Evolutionary conservation across 2,329 filamentous ascomycete species (phyloP).

Genomic region (Aureobasidium sp.): DNA sequence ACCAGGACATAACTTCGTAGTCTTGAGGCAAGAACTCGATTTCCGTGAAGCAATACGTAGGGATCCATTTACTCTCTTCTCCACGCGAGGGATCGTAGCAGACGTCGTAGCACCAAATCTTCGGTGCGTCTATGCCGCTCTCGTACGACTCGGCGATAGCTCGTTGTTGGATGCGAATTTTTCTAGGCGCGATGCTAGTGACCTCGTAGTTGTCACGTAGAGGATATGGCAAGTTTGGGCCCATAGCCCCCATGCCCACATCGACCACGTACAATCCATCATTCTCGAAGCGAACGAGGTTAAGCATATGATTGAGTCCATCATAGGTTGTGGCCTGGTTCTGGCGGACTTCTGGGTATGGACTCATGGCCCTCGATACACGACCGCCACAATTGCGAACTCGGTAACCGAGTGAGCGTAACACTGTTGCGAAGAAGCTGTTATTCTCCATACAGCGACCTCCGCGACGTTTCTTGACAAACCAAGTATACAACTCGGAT

Average conservation of each 20-base stretch:
- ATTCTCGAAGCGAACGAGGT: constrained; percentile 17
- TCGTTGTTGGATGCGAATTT: neutral
- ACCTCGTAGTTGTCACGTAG: neutral
- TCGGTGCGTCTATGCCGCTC: constrained; percentile 25
- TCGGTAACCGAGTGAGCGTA: constrained; percentile 57
- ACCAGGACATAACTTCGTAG: constrained; percentile 65
- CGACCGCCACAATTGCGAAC: constrained; percentile 44
- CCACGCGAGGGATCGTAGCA: constrained; percentile 60
- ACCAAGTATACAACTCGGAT: constrained; percentile 57
- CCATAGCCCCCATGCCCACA: constrained; percentile 9
- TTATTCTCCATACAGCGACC: constrained; percentile 71
- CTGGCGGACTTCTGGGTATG: constrained; percentile 25
- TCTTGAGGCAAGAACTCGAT: constrained; percentile 65
- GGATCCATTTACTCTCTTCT: constrained; percentile 41
- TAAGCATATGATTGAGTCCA: constrained; percentile 5
- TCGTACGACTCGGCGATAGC: neutral
- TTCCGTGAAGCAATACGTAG: constrained; percentile 47
- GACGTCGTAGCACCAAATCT: constrained; percentile 59
- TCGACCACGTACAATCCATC: constrained; percentile 28
- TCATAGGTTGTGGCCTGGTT: neutral
- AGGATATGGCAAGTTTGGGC: constrained; percentile 2
- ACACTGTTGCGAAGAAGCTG: constrained; percentile 54
- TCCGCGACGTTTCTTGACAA: constrained; percentile 51
- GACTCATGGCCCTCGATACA: constrained; percentile 32
- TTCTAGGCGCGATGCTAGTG: neutral